These are phyloP conservation scores for Myxozyma neglecta DNA, from an alignment of 805 yeast genomes.

Conservation along the genomic window DNA sequence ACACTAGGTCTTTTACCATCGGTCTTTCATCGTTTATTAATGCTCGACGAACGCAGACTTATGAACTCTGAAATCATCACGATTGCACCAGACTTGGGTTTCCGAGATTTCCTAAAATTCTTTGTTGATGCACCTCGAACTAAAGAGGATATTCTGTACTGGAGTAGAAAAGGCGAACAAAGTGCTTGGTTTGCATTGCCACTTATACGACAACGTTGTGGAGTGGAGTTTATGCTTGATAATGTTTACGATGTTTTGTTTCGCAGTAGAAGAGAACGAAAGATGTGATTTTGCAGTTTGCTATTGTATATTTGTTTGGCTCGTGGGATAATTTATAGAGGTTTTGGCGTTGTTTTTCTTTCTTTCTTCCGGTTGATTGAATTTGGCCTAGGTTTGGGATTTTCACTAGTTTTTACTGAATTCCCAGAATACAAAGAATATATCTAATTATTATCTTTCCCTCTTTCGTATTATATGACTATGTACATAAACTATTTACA, in stretches of 20 bases:
- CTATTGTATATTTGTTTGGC: neutral
- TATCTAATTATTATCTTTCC: too few relatives aligned
- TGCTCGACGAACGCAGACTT: constrained; percentile 75
- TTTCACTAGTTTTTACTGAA: too few relatives aligned
- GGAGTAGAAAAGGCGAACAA: constrained; percentile 87
- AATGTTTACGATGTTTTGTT: constrained; percentile 43
- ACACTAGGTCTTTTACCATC: constrained; percentile 72
- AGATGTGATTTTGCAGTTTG: neutral
- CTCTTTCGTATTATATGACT: neutral
- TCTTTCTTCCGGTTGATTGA: too few relatives aligned
- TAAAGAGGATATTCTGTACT: constrained; percentile 74
- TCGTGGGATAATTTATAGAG: neutral
- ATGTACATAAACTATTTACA: neutral
- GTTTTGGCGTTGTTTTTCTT: too few relatives aligned
- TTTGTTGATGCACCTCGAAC: constrained; percentile 66
- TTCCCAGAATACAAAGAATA: too few relatives aligned
- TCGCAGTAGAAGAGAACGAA: constrained; percentile 5
- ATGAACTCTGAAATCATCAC: constrained; percentile 44
- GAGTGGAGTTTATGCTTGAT: constrained; percentile 85
- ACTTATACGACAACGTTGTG: constrained; percentile 79
- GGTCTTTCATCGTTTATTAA: constrained; percentile 68
- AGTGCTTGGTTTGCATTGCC: constrained; percentile 93
- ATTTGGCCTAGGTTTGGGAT: too few relatives aligned
- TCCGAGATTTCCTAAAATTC: constrained; percentile 52
- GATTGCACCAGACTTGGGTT: constrained; percentile 74